These are phyloP conservation scores for Penicillium samsonianum DNA, from an alignment of 495 filamentous ascomycete genomes.

Conservation along the genomic window DNA sequence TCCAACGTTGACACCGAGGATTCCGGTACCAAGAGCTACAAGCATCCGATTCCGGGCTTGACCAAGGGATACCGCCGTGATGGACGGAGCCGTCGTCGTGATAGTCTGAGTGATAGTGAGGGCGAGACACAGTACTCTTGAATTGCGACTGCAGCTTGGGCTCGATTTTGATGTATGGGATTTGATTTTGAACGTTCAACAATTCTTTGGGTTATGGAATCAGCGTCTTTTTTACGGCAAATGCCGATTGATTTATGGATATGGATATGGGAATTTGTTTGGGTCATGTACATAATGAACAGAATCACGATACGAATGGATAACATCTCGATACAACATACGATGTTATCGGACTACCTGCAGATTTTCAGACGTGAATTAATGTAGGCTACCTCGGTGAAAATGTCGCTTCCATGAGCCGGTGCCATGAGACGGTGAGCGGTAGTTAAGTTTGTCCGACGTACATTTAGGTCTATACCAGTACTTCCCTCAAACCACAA, in stretches of 20 bases:
- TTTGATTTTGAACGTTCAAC: slow-evolving; percentile 8
- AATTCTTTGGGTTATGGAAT: slow-evolving; percentile 9
- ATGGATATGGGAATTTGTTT: slow-evolving; percentile 13
- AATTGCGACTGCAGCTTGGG: background rate
- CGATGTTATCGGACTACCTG: too few species aligned
- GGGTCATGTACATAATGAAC: slow-evolving; percentile 16
- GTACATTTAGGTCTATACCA: background rate
- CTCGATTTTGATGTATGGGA: background rate
- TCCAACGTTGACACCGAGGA: slow-evolving; percentile 56
- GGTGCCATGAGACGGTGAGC: too few species aligned
- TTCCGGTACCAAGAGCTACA: slow-evolving; percentile 77
- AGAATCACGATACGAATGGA: slow-evolving; percentile 2
- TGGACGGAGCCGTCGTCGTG: slow-evolving; percentile 40
- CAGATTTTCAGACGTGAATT: too few species aligned
- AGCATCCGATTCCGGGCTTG: slow-evolving; percentile 75
- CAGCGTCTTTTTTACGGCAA: slow-evolving; percentile 4
- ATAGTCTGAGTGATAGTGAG: slow-evolving; percentile 60
- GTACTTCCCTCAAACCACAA: background rate
- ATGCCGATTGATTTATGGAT: slow-evolving; percentile 8
- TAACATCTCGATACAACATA: background rate
- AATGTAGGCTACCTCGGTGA: too few species aligned
- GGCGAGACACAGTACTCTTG: slow-evolving; percentile 35
- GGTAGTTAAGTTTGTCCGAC: background rate
- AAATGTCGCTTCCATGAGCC: background rate
- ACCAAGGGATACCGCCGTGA: slow-evolving; percentile 53